These are phyloP conservation scores for Trifolium subterraneum DNA, from an alignment of 306 rosid genomes.

Conservation along the genomic window DNA sequence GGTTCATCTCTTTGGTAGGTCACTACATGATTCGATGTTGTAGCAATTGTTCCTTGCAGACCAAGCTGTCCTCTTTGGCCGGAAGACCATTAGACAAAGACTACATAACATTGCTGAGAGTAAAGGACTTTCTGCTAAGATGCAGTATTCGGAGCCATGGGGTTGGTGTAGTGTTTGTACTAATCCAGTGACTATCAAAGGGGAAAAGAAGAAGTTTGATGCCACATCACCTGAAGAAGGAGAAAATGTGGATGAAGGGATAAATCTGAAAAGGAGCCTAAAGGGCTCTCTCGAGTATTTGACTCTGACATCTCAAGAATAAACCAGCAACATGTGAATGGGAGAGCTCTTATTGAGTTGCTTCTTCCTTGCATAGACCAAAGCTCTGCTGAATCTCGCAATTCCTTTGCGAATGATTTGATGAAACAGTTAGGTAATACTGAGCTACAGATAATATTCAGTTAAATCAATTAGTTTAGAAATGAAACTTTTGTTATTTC, in stretches of 20 bases:
- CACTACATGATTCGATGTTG: too few relatives aligned
- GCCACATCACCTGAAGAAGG: constrained; percentile 83
- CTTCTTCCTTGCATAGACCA: constrained; percentile 94
- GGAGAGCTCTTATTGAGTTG: constrained; percentile 82
- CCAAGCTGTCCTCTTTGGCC: constrained; percentile 78
- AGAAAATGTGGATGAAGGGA: constrained; percentile 85
- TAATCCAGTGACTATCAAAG: constrained; percentile 50
- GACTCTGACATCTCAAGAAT: constrained; percentile 58
- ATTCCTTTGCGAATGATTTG: constrained; percentile 80
- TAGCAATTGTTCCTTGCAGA: constrained; percentile 50
- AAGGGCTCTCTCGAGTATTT: constrained; percentile 50
- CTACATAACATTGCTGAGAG: constrained; percentile 75
- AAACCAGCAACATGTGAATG: constrained; percentile 71
- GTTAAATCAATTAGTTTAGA: constrained; percentile 1
- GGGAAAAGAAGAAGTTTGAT: constrained; percentile 72
- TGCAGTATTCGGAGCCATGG: constrained; percentile 89
- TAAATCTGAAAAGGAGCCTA: constrained; percentile 56
- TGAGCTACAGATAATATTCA: constrained; percentile 64
- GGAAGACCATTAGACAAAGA: constrained; percentile 84
- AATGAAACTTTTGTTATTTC: constrained; percentile 14
- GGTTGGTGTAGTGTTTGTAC: constrained; percentile 76
- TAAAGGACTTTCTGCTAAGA: constrained; percentile 68
- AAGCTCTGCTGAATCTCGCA: constrained; percentile 84
- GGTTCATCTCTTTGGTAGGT: constrained; percentile 89
- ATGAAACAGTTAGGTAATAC: constrained; percentile 82